phyloP scores from a whole-genome alignment of 345 rosid genomes.

The Brassica nigra region DNA sequence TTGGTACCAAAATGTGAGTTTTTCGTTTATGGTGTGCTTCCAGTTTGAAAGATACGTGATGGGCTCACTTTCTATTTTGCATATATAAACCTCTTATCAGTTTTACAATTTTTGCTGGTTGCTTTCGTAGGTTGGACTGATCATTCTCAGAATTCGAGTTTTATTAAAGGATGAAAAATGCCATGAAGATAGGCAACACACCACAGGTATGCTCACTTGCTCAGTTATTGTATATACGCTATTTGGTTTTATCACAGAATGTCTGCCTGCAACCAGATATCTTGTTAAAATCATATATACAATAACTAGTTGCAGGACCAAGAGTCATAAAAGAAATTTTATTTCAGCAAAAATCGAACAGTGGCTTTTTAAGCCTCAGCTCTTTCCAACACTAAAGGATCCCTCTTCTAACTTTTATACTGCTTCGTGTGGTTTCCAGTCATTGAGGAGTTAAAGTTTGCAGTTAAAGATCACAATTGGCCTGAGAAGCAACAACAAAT shows the following conservation, averaged over 20 bases:
- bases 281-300: slow-evolving; percentile 12
- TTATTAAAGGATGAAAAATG: slow-evolving; percentile 48
- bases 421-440: slow-evolving; percentile 48
- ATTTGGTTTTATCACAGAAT: slow-evolving; percentile 15
- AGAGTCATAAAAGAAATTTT: slow-evolving; percentile 12
- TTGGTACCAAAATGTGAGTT: slow-evolving; percentile 70
- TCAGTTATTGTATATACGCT: slow-evolving; percentile 3
- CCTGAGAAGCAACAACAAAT: slow-evolving; percentile 63
- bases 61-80: slow-evolving; percentile 3
- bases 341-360: not conserved
- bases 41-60: slow-evolving; percentile 9
- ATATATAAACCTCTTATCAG: slow-evolving; percentile 8
- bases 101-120: slow-evolving; percentile 15
- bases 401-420: slow-evolving; percentile 23
- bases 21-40: slow-evolving; percentile 14
- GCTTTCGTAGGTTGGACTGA: slow-evolving; percentile 57
- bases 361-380: slow-evolving; percentile 25
- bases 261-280: not conserved
- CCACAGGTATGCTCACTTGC: slow-evolving; percentile 49
- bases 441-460: slow-evolving; percentile 78
- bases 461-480: slow-evolving; percentile 68
- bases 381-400: slow-evolving; percentile 15
- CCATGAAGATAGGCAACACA: slow-evolving; percentile 38
- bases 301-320: not conserved
- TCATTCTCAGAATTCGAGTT: slow-evolving; percentile 56